Conservation (phyloP, 495 filamentous ascomycete genomes). For the Hypoxylon cercidicola region DNA sequence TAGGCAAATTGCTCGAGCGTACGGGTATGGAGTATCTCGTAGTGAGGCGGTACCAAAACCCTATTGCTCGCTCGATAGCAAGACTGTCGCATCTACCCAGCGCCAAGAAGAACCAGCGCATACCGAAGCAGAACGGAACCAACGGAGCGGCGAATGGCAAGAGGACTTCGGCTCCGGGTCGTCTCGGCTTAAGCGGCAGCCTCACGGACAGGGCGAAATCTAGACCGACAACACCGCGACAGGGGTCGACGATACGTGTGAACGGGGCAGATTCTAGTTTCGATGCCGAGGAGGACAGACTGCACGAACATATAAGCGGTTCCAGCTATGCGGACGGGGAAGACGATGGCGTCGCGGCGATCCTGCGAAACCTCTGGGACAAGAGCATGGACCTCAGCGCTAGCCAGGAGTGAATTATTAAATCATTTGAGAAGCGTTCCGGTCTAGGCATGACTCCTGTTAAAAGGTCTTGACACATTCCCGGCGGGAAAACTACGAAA, state of each 20-base stretch:
- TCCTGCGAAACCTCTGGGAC: constrained; percentile 65
- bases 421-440: constrained; percentile 32
- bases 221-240: constrained; percentile 45
- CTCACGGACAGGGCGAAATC: constrained; percentile 40
- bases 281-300: constrained; percentile 50
- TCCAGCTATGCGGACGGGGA: constrained; percentile 54
- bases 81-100: constrained; percentile 63
- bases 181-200: constrained; percentile 55
- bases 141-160: constrained; percentile 40
- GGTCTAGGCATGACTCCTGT: constrained; percentile 20
- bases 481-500: background rate
- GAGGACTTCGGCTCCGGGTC: constrained; percentile 34
- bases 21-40: constrained; percentile 73
- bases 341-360: constrained; percentile 56
- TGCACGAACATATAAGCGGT: constrained; percentile 52
- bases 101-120: constrained; percentile 56
- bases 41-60: constrained; percentile 74
- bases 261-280: constrained; percentile 53
- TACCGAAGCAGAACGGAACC: constrained; percentile 49
- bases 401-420: constrained; percentile 55
- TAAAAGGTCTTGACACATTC: constrained; percentile 8
- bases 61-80: constrained; percentile 65
- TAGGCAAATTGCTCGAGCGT: constrained; percentile 67
- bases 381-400: constrained; percentile 62
- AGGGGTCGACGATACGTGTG: constrained; percentile 41